Evolutionary conservation across 208 protist species (phyloP).

Genomic region (Sergeia podlipaevii): DNA sequence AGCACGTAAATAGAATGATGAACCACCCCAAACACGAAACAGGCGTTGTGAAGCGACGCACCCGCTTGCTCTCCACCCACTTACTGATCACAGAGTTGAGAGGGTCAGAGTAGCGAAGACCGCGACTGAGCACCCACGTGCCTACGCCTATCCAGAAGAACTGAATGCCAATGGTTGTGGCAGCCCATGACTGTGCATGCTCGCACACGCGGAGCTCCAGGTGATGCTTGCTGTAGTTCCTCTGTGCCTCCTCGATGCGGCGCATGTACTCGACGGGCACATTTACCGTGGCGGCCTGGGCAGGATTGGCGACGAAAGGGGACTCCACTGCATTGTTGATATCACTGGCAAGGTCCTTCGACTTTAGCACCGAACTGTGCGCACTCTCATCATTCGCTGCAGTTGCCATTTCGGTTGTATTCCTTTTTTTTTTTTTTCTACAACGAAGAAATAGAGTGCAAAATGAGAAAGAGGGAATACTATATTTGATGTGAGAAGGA

Average conservation of each 20-base stretch:
- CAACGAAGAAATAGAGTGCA: neutral
- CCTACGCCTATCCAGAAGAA: conserved; percentile 57
- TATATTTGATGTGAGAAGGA: too few species aligned
- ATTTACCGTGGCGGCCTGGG: conserved; percentile 21
- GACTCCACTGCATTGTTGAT: conserved; percentile 31
- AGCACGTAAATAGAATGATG: conserved; percentile 34
- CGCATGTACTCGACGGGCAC: conserved; percentile 55
- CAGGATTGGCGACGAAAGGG: conserved; percentile 50
- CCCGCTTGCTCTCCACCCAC: conserved; percentile 28
- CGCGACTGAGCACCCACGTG: conserved; percentile 56
- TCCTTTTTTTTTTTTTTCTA: conserved; percentile 6
- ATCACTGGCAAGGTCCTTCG: conserved; percentile 7
- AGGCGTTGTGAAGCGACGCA: conserved; percentile 61
- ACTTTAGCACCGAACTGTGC: neutral
- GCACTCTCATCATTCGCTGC: too few species aligned
- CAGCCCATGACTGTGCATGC: conserved; percentile 24
- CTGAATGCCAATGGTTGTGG: conserved; percentile 53
- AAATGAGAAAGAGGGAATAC: too few species aligned
- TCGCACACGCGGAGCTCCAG: conserved; percentile 29
- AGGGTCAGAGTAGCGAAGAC: conserved; percentile 61
- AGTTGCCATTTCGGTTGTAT: too few species aligned
- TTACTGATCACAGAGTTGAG: conserved; percentile 56
- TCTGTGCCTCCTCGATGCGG: conserved; percentile 67
- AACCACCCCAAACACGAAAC: conserved; percentile 49
- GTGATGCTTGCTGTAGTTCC: conserved; percentile 46